Evolutionary conservation across 768 basidiomycete species (phyloP).

Genomic region (Melanogaster broomeanus): DNA sequence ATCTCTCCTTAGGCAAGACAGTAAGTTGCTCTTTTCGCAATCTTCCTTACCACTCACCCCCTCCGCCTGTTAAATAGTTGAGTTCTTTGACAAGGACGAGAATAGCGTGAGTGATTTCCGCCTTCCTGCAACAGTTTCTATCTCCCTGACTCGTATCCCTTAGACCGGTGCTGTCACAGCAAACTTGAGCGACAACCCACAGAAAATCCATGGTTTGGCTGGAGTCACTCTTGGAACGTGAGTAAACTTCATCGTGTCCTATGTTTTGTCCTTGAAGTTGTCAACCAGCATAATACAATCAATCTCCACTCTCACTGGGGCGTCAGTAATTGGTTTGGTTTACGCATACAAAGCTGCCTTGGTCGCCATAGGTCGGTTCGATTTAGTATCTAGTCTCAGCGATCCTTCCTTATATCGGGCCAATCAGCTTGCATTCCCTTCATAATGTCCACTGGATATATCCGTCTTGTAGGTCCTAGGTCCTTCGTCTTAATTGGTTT

Average conservation of each 20-base stretch:
- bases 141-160: background rate
- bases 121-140: no score
- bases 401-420: background rate
- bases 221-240: slow-evolving; percentile 84
- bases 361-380: slow-evolving; percentile 68
- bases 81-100: slow-evolving; percentile 87
- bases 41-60: background rate
- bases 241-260: slow-evolving; percentile 24
- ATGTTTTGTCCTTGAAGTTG: background rate
- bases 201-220: slow-evolving; percentile 86
- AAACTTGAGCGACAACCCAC: slow-evolving; percentile 79
- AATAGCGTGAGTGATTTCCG: slow-evolving; percentile 56
- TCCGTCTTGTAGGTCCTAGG: slow-evolving; percentile 72
- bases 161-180: slow-evolving; percentile 83
- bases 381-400: background rate
- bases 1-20: slow-evolving; percentile 86
- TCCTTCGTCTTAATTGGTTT: background rate
- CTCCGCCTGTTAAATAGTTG: slow-evolving; percentile 51
- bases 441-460: slow-evolving; percentile 70
- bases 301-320: slow-evolving; percentile 61
- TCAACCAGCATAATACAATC: slow-evolving; percentile 71
- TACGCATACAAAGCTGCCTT: slow-evolving; percentile 80
- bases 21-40: slow-evolving; percentile 37
- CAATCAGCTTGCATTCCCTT: slow-evolving; percentile 61
- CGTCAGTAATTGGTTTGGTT: slow-evolving; percentile 71